A percentile compares a stretch with the other conserved stretches of the same genome.
Conservation (phyloP, 345 rosid species). For the Arabis alpina region DNA sequence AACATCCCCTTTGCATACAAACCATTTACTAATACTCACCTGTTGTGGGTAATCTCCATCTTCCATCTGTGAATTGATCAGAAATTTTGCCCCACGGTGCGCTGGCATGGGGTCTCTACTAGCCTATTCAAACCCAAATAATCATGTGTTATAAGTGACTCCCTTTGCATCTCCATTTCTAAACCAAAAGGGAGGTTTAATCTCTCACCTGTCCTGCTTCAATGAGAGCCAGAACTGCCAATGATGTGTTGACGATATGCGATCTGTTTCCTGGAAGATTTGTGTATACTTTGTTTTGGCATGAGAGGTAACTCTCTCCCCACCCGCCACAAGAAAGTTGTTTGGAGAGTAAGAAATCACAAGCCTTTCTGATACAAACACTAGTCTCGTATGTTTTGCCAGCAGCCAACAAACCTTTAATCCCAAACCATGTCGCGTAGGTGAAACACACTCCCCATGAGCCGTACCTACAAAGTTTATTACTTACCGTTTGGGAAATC, state of each 20-base stretch:
- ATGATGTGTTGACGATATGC: slow-evolving; percentile 66
- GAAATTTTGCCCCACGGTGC: slow-evolving; percentile 55
- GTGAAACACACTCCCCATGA: slow-evolving; percentile 86
- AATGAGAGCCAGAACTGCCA: slow-evolving; percentile 77
- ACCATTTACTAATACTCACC: slow-evolving; percentile 40
- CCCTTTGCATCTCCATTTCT: neutral
- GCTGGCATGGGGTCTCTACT: slow-evolving; percentile 61
- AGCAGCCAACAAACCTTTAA: slow-evolving; percentile 56
- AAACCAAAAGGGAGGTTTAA: neutral
- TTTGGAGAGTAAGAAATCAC: slow-evolving; percentile 60
- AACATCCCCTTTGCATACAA: neutral
- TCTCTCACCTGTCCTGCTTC: slow-evolving; percentile 65
- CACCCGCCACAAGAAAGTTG: slow-evolving; percentile 67
- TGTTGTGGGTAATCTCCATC: slow-evolving; percentile 79
- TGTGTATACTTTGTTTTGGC: slow-evolving; percentile 57
- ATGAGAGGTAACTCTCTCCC: slow-evolving; percentile 79
- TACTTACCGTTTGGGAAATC: neutral
- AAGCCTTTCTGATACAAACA: slow-evolving; percentile 53
- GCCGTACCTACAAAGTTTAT: slow-evolving; percentile 55
- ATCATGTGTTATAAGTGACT: neutral
- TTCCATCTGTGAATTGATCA: slow-evolving; percentile 60
- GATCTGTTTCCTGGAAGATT: slow-evolving; percentile 53
- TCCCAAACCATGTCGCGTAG: slow-evolving; percentile 82
- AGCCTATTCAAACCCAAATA: slow-evolving; percentile 40
- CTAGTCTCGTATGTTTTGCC: slow-evolving; percentile 51